These are phyloP conservation scores for Begonia fuchsioides DNA, from an alignment of 306 rosid species.

Conservation along the genomic window DNA sequence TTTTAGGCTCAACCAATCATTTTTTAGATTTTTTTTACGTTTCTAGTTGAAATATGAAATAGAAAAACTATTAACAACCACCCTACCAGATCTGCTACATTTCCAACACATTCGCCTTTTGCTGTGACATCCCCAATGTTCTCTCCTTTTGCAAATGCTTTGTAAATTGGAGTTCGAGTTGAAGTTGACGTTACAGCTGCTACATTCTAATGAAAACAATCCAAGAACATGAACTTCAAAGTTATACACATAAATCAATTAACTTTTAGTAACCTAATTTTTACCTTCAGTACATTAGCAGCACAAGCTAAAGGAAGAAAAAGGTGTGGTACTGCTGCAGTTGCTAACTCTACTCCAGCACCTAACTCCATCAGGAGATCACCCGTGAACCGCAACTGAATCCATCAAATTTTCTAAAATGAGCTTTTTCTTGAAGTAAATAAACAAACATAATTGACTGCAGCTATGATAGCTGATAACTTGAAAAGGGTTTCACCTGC, in stretches of 20 bases:
- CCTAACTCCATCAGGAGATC: conserved; percentile 98
- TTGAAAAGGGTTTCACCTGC: conserved; percentile 37
- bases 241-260: too few relatives aligned
- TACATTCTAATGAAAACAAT: conserved; percentile 39
- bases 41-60: too few relatives aligned
- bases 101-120: conserved; percentile 97
- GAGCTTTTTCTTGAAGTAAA: too few relatives aligned
- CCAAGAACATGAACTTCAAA: too few relatives aligned
- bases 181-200: conserved; percentile 98
- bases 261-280: background rate
- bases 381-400: conserved; percentile 80
- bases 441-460: too few relatives aligned
- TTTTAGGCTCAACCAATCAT: too few relatives aligned
- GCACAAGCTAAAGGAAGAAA: conserved; percentile 99
- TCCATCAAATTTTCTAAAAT: conserved; percentile 2
- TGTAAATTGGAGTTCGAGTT: conserved; percentile 94
- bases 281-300: conserved; percentile 88
- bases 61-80: conserved; percentile 9
- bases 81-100: conserved; percentile 83
- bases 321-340: conserved; percentile 79
- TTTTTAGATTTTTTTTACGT: too few relatives aligned
- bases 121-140: conserved; percentile 99
- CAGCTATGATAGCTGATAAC: too few relatives aligned
- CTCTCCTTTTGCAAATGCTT: conserved; percentile 98
- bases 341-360: conserved; percentile 88